Base-by-base conservation (phyloP, 306 rosid species). In the Mucuna pruriens region DNA sequence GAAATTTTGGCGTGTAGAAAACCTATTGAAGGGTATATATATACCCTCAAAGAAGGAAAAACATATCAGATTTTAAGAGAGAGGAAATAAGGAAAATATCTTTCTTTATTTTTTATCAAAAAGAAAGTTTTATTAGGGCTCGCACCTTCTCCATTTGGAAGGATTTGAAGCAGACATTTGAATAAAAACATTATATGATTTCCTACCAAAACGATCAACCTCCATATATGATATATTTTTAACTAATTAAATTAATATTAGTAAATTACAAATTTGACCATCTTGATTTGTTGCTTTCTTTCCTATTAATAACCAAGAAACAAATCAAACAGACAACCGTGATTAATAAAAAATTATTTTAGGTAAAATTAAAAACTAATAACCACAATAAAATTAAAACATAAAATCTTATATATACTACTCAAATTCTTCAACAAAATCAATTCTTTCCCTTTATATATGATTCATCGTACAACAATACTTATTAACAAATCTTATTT, bases 81-180 rank as follows among this genome's bases (percentile, higher is more conserved):
- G n/a, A 71, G 23, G 10, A 40, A 72, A 71, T 45, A n/a, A 74
- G 13, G 51, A 3, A 49, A 7, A 3, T 15, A 63, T 11, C 0
- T 42, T n/a, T 19, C 3, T 64, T 34, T 16, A 55, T 23, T 26
- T 42, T 20, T 22, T 40, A 26, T 15, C 48, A 4, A 10, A 33
- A 42, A 9, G 29, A 5, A 22, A 10, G 5, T 46, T 45, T 72
- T 16, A 31, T 36, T n/a, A 36, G 36, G 81, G 51, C 51, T 69
- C 25, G 49, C 31, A 38, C 82, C 60, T 76, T 61, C 83, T 71
- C 79, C 83, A 77, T 71, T 70, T 83, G 83, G 80, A 52, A 62
- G 26, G 54, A 62, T 78, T 78, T 71, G 34, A 44, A 52, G 20
- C 38, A 15, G 67, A 22, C 58, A 17, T 70, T 51, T 39, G 3